Base-by-base conservation (phyloP, 2,329 filamentous ascomycete species). In the Sporothrix protearum region DNA sequence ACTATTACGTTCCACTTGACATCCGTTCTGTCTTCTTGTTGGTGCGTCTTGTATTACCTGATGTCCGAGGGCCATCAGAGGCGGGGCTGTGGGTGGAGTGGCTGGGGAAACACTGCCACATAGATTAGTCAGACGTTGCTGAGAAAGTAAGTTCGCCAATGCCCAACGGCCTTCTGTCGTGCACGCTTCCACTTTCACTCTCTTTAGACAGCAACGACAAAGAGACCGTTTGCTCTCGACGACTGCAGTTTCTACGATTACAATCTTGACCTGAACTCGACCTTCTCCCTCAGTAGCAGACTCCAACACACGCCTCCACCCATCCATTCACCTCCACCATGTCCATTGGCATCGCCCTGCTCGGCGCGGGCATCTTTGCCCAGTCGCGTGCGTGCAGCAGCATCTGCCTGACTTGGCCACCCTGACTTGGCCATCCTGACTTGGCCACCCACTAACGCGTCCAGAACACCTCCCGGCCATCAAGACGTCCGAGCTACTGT, bases 381-480 rank as follows among this genome's bases (percentile, higher is more conserved):
- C 73, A 73, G 63, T 61, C 75, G 66, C 73, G 78, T 78, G 69
- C 61, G 77, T 74, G 16, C 30, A 53, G 14, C 57, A 30, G 2
- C 22, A 8, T 25, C 5, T 22, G 25, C 2, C 22, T 25, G 51
- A 25, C 22, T 55, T n/a, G n/a, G n/a, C n/a, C n/a, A n/a, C n/a
- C n/a, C n/a, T n/a, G n/a, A n/a, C n/a, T n/a, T n/a, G n/a, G n/a
- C n/a, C n/a, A n/a, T n/a, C n/a, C n/a, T n/a, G n/a, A n/a, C n/a
- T n/a, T n/a, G n/a, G 1, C 30, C 14, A 7, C 1, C 12, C 12
- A 33, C 51, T 57, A 57, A 57, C 66, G 10, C 9, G 12, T 49
- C 16, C 49, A 79, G 77, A 78, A 71, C 78, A 78, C 67, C 76
- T 80, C 61, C 90, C 90, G 14, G 90, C 89, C 59, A 85, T 92